A percentile compares a stretch with the other conserved stretches of the same genome.
phyloP scores from a whole-genome alignment of 2,329 filamentous ascomycete species.

The Dryadomyces quercivorus region DNA sequence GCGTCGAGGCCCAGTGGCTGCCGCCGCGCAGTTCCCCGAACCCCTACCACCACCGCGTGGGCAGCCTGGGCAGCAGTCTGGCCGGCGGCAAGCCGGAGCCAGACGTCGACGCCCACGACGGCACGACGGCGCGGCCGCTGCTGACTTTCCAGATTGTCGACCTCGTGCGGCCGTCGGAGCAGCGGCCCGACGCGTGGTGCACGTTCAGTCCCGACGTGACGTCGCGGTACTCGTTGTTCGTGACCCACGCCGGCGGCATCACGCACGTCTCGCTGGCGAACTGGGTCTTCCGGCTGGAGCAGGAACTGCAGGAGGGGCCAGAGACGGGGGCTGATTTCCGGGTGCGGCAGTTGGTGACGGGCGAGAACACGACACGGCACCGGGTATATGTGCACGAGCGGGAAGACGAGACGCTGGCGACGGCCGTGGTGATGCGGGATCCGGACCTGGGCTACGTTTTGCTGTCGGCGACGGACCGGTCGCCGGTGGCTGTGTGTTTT shows the following conservation, averaged over 20 bases:
- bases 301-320: constrained; percentile 43
- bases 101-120: background rate
- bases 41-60: too few relatives aligned
- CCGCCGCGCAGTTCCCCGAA: constrained; percentile 31
- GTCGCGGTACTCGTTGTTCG: constrained; percentile 50
- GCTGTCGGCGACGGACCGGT: constrained; percentile 44
- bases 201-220: constrained; percentile 49
- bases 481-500: constrained; percentile 46
- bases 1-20: constrained; percentile 54
- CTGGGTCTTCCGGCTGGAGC: constrained; percentile 53
- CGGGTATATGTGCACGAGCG: constrained; percentile 42
- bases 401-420: constrained; percentile 34
- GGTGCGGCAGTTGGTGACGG: constrained; percentile 46
- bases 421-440: constrained; percentile 41
- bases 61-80: background rate
- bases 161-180: constrained; percentile 41
- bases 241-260: constrained; percentile 49
- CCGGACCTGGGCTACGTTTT: constrained; percentile 53
- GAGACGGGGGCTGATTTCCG: constrained; percentile 49
- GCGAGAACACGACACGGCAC: constrained; percentile 42
- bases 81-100: background rate
- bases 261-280: constrained; percentile 46
- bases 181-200: constrained; percentile 46
- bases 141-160: constrained; percentile 53
- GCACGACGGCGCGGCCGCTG: constrained; percentile 31